These are phyloP conservation scores for Eremothecium cymbalariae DNA, from an alignment of 1,139 yeast species.

Conservation along the genomic window DNA sequence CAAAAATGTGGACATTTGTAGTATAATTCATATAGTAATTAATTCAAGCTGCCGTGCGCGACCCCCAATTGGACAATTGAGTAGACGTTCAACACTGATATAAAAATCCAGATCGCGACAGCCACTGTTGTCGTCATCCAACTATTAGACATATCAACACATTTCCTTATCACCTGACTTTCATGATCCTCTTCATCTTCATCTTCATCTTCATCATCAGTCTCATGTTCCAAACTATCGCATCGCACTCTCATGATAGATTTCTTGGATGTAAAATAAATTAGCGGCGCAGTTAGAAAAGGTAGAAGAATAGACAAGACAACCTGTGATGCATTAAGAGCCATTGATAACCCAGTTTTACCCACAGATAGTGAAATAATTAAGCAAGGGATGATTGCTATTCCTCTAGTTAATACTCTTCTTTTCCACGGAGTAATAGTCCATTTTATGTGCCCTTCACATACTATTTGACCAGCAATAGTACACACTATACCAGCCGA, in stretches of 20 bases:
- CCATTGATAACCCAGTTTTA: conserved; percentile 50
- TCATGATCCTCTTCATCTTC: conserved; percentile 7
- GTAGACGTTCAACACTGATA: conserved; percentile 57
- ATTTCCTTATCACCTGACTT: conserved; percentile 20
- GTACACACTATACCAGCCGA: conserved; percentile 84
- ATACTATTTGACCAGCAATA: conserved; percentile 77
- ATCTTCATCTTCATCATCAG: background rate
- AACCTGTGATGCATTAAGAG: conserved; percentile 71
- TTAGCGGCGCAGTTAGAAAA: conserved; percentile 66
- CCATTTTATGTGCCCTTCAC: conserved; percentile 80
- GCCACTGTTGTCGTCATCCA: conserved; percentile 49
- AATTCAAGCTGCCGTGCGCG: conserved; percentile 23
- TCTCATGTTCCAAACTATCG: conserved; percentile 8
- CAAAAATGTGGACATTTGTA: no score
- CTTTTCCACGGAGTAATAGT: conserved; percentile 68
- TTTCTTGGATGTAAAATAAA: conserved; percentile 61
- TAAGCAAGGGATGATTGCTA: conserved; percentile 68
- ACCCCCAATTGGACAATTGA: conserved; percentile 48
- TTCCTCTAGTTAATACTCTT: conserved; percentile 58
- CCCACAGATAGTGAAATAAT: conserved; percentile 50
- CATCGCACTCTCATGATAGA: conserved; percentile 50
- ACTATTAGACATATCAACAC: conserved; percentile 49
- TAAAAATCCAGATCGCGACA: conserved; percentile 52
- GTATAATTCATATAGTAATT: background rate
- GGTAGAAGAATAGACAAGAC: conserved; percentile 66